These are phyloP conservation scores for Scheffersomyces quercinus DNA, from an alignment of 1,139 yeast genomes.

Conservation along the genomic window DNA sequence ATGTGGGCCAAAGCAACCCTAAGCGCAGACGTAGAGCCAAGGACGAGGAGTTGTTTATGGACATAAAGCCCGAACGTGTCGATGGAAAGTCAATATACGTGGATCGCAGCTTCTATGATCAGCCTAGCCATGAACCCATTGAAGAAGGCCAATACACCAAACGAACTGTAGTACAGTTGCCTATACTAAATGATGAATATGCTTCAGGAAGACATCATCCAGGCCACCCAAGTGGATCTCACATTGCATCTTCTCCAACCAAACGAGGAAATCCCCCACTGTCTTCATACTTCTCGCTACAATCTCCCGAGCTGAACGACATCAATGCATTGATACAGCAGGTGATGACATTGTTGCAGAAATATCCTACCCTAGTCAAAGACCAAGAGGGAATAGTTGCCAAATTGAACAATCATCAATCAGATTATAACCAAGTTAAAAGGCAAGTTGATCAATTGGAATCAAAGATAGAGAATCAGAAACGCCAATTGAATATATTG, in stretches of 20 bases:
- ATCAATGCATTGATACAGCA: slow-evolving; percentile 21
- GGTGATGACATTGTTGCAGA: slow-evolving; percentile 21
- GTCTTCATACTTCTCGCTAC: slow-evolving; percentile 2
- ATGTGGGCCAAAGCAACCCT: slow-evolving; percentile 1
- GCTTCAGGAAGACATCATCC: not conserved
- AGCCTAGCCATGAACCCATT: slow-evolving; percentile 3
- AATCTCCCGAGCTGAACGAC: slow-evolving; percentile 13
- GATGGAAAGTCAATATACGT: slow-evolving; percentile 38
- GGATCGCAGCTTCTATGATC: slow-evolving; percentile 19
- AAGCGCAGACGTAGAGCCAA: not conserved
- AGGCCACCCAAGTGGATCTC: not conserved
- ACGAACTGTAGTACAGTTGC: slow-evolving; percentile 12
- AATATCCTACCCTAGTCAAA: slow-evolving; percentile 31
- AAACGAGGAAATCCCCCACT: slow-evolving; percentile 4
- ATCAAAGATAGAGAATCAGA: slow-evolving; percentile 28
- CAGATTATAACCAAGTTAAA: slow-evolving; percentile 20
- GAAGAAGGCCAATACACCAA: slow-evolving; percentile 15
- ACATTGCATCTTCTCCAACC: slow-evolving; percentile 10
- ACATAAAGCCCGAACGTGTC: slow-evolving; percentile 31
- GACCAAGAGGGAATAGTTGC: slow-evolving; percentile 23
- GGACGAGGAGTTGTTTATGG: slow-evolving; percentile 8
- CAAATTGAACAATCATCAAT: slow-evolving; percentile 20
- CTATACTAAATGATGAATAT: slow-evolving; percentile 6
- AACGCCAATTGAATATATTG: slow-evolving; percentile 25
- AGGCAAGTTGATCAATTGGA: slow-evolving; percentile 32